Percentiles rank a stretch among this genome's conserved stretches.
phyloP scores from a whole-genome alignment of 371 early-diverging fungal genomes.

The Mucor sp. region DNA sequence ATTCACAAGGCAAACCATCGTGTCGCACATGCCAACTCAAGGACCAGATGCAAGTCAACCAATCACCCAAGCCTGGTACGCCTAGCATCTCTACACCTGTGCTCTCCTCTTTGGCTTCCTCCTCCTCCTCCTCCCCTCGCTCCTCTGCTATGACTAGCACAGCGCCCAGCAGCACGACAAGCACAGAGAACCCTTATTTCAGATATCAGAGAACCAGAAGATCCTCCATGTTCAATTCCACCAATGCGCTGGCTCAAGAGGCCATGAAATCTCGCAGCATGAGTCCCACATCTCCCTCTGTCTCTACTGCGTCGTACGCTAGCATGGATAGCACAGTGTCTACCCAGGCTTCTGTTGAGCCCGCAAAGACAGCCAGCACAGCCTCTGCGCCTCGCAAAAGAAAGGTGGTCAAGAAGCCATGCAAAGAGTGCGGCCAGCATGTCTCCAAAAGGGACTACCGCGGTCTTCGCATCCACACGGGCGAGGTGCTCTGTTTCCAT shows the following conservation, averaged over 20 bases:
- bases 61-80: slow-evolving; percentile 10
- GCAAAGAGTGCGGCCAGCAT: slow-evolving; percentile 25
- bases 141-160: slow-evolving; percentile 6
- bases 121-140: slow-evolving; percentile 10
- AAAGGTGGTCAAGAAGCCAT: slow-evolving; percentile 19
- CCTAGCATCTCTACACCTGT: slow-evolving; percentile 22
- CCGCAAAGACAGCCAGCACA: slow-evolving; percentile 4
- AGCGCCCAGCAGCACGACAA: background rate
- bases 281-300: background rate
- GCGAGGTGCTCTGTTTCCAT: slow-evolving; percentile 21
- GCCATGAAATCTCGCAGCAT: background rate
- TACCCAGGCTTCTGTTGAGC: background rate
- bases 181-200: slow-evolving; percentile 7
- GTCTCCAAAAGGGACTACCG: slow-evolving; percentile 31
- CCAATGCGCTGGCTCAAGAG: background rate
- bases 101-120: slow-evolving; percentile 6
- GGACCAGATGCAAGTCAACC: background rate
- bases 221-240: slow-evolving; percentile 10
- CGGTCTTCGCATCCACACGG: slow-evolving; percentile 19
- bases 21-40: slow-evolving; percentile 19
- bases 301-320: background rate
- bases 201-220: slow-evolving; percentile 8
- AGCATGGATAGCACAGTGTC: background rate
- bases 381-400: slow-evolving; percentile 8
- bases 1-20: slow-evolving; percentile 8